phyloP scores from a whole-genome alignment of 2,329 filamentous ascomycete species.

The Colletotrichum liriopes region DNA sequence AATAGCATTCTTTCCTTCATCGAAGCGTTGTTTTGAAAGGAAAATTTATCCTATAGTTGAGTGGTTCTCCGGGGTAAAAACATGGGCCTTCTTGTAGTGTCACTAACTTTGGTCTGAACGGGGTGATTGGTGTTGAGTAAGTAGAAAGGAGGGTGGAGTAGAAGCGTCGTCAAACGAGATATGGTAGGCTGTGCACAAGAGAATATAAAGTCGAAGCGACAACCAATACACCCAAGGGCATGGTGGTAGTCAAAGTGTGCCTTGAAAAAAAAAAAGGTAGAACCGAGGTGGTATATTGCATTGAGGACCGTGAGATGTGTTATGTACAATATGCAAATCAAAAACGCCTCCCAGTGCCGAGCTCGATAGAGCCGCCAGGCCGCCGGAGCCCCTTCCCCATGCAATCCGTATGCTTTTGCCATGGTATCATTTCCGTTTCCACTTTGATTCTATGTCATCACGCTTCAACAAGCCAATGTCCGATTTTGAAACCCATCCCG shows the following conservation, averaged over 20 bases:
- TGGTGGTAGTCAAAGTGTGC: neutral
- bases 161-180: neutral
- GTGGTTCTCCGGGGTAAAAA: too few relatives aligned
- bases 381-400: constrained; percentile 23
- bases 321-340: neutral
- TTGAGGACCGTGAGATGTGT: neutral
- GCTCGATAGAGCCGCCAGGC: neutral
- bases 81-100: too few relatives aligned
- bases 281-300: constrained; percentile 27
- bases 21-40: too few relatives aligned
- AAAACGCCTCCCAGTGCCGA: constrained; percentile 24
- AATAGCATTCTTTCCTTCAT: too few relatives aligned
- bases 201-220: neutral
- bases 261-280: neutral
- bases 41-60: too few relatives aligned
- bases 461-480: constrained; percentile 4
- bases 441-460: constrained; percentile 26
- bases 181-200: neutral
- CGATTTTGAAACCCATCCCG: constrained; percentile 13
- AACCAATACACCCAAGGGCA: neutral
- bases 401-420: constrained; percentile 40
- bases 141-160: too few relatives aligned
- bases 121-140: too few relatives aligned
- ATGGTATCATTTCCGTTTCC: constrained; percentile 31
- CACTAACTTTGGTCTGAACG: too few relatives aligned